Evolutionary conservation across 192 early-diverging fungal genomes (phyloP).

Genomic region (Spizellomyces punctatus): DNA sequence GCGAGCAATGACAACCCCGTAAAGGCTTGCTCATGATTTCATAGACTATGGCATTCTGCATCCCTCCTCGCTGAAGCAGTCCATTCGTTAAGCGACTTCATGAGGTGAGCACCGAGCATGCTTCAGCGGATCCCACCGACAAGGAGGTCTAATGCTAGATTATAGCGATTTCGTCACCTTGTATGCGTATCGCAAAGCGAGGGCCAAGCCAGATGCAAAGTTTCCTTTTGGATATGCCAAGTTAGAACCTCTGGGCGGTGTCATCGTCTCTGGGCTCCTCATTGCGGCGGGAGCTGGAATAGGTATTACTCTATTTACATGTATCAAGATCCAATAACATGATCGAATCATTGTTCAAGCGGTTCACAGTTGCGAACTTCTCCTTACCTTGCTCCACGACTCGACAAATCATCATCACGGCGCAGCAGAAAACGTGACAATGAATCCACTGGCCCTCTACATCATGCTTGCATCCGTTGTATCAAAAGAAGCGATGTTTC

Average conservation of each 20-base stretch:
- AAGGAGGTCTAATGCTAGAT: slow-evolving; percentile 12
- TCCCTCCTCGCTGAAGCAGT: slow-evolving; percentile 79
- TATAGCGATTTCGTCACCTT: slow-evolving; percentile 78
- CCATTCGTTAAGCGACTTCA: slow-evolving; percentile 64
- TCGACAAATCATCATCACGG: slow-evolving; percentile 9
- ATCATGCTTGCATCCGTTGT: slow-evolving; percentile 69
- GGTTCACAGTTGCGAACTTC: slow-evolving; percentile 14
- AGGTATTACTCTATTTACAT: slow-evolving; percentile 64
- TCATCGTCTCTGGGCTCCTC: slow-evolving; percentile 65
- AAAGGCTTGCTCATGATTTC: background rate
- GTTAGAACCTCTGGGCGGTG: slow-evolving; percentile 43
- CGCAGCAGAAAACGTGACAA: background rate
- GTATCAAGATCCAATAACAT: slow-evolving; percentile 33
- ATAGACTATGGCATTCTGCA: slow-evolving; percentile 61
- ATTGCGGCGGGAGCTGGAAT: slow-evolving; percentile 69
- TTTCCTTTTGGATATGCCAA: slow-evolving; percentile 67
- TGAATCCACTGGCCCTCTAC: slow-evolving; percentile 61
- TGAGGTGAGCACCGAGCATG: slow-evolving; percentile 45
- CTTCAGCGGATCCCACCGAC: background rate
- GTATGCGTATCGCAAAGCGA: slow-evolving; percentile 73
- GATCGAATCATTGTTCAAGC: background rate
- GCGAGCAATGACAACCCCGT: background rate
- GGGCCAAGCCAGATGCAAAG: slow-evolving; percentile 56
- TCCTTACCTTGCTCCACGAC: slow-evolving; percentile 14
- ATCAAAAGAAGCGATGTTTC: slow-evolving; percentile 78